Conservation (phyloP, 257 asterid genomes). For the Osmanthus fragrans region DNA sequence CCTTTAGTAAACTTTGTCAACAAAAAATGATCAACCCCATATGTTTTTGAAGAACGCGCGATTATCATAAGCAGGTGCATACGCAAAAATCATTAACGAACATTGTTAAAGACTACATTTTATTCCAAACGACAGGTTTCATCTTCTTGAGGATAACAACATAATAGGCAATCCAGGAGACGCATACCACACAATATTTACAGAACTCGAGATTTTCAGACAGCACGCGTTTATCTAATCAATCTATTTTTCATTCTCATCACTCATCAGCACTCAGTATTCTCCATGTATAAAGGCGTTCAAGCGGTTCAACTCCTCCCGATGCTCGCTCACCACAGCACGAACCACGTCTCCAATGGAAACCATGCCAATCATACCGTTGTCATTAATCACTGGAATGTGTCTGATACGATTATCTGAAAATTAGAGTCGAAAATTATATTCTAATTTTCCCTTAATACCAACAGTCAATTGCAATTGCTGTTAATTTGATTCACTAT, state of each 20-base stretch:
- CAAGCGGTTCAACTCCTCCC: constrained; percentile 78
- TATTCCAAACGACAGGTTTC: constrained; percentile 13
- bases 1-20: too few species aligned
- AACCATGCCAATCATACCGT: constrained; percentile 90
- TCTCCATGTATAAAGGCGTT: constrained; percentile 96
- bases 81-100: neutral
- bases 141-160: neutral
- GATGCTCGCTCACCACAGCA: constrained; percentile 90
- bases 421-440: constrained; percentile 4
- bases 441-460: neutral
- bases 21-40: too few species aligned
- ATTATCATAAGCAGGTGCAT: neutral
- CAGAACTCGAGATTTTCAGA: constrained; percentile 17
- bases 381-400: constrained; percentile 80
- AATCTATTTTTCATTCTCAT: constrained; percentile 27
- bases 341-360: constrained; percentile 97
- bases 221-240: neutral
- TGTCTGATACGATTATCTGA: constrained; percentile 95
- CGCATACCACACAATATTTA: constrained; percentile 27
- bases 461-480: neutral
- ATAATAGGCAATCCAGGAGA: neutral
- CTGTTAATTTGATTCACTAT: neutral
- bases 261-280: constrained; percentile 57
- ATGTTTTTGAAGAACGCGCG: too few species aligned
- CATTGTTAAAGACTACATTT: constrained; percentile 6